phyloP scores from a whole-genome alignment of 129 eudicot species.

The Oenanthe sinensis region DNA sequence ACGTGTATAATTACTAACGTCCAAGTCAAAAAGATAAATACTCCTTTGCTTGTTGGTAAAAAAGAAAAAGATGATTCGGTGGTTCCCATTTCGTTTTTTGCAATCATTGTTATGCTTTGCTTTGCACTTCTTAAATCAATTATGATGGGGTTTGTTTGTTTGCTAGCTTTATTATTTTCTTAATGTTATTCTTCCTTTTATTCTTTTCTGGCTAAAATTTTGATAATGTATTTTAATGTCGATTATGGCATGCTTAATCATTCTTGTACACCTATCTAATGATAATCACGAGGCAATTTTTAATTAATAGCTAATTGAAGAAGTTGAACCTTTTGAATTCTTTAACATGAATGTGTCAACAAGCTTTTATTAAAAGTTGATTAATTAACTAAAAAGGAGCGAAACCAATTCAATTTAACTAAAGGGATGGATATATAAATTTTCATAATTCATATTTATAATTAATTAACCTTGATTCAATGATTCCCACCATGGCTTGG shows the following conservation, averaged over 20 bases:
- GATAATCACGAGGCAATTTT: neutral
- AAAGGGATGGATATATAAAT: neutral
- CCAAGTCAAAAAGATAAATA: neutral
- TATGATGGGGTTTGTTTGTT: neutral
- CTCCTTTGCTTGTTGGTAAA: conserved; percentile 5
- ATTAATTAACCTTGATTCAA: neutral
- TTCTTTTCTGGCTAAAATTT: neutral
- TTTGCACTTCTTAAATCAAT: conserved; percentile 14
- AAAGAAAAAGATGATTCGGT: conserved; percentile 16
- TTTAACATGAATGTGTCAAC: conserved; percentile 6
- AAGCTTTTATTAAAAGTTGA: neutral
- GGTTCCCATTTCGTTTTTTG: conserved; percentile 11
- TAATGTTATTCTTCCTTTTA: neutral
- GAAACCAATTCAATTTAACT: neutral
- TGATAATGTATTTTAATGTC: neutral
- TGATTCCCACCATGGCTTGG: neutral
- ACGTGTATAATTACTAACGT: neutral
- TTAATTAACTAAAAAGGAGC: neutral
- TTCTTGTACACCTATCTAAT: neutral
- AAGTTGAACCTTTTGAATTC: neutral
- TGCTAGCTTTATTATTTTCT: neutral
- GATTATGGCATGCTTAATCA: conserved; percentile 1
- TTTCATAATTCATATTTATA: neutral
- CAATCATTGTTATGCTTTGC: conserved; percentile 19
- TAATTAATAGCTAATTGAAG: neutral